A percentile compares a stretch with the other conserved stretches of the same genome.
These are phyloP conservation scores for Plasmodium malariae DNA, from an alignment of 169 alveolate genomes.

Conservation along the genomic window DNA sequence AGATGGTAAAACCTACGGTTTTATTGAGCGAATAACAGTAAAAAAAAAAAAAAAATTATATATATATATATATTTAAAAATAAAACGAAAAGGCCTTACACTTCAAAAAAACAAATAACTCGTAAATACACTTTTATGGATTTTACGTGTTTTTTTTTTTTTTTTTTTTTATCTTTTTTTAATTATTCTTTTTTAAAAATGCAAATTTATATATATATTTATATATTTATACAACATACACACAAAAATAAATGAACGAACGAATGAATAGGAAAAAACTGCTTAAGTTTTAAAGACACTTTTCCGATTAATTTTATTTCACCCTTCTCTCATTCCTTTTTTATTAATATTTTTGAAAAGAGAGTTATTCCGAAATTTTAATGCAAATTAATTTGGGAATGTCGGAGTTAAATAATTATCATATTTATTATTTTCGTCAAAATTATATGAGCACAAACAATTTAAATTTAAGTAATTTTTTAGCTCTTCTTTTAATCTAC, in stretches of 20 bases:
- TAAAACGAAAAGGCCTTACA: not conserved
- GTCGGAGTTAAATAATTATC: slow-evolving; percentile 57
- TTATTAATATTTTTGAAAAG: no score
- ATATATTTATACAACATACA: no score
- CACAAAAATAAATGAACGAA: no score
- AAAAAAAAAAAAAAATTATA: no score
- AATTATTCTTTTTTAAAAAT: not conserved
- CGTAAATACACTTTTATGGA: no score
- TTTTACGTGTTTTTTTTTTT: not conserved
- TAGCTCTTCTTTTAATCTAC: slow-evolving; percentile 58
- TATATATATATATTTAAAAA: not conserved
- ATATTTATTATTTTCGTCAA: slow-evolving; percentile 54
- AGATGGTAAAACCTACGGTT: slow-evolving; percentile 61
- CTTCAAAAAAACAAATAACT: not conserved
- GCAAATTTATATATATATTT: no score
- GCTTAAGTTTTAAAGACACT: no score
- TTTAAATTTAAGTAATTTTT: slow-evolving; percentile 58
- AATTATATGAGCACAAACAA: slow-evolving; percentile 41
- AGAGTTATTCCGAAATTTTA: no score
- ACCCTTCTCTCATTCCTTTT: no score
- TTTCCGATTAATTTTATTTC: no score
- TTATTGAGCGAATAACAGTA: slow-evolving; percentile 30
- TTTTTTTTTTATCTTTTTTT: not conserved
- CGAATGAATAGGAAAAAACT: no score
- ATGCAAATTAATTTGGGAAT: slow-evolving; percentile 31